A percentile compares a stretch with the other conserved stretches of the same genome.
Evolutionary conservation across 805 yeast genomes (phyloP).

Genomic region (Kurtzmaniella fragi): DNA sequence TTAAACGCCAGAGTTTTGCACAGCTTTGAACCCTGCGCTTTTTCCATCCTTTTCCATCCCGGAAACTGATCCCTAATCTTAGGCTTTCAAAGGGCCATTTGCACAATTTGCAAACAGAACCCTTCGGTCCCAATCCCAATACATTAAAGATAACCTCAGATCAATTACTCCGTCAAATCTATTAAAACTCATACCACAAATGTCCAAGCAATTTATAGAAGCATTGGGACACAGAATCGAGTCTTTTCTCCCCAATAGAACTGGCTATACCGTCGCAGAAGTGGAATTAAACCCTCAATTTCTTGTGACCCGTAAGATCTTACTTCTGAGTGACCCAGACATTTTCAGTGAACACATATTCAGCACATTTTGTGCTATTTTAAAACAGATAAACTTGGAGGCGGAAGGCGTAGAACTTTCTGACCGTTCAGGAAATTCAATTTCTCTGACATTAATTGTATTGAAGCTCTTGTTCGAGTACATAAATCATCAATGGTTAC

Average conservation of each 20-base stretch:
- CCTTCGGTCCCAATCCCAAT: no score
- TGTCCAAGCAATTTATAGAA: constrained; percentile 14
- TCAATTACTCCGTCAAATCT: no score
- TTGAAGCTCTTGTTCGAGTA: constrained; percentile 25
- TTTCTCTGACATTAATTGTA: constrained; percentile 28
- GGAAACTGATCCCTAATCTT: no score
- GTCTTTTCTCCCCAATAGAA: constrained; percentile 31
- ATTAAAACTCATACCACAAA: neutral
- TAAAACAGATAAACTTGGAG: constrained; percentile 22
- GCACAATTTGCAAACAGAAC: no score
- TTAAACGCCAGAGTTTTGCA: no score
- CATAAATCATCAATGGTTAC: constrained; percentile 25
- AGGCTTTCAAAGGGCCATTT: no score
- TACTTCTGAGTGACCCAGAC: constrained; percentile 10
- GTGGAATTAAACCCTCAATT: constrained; percentile 39
- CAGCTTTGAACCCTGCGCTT: no score
- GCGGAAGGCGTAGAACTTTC: constrained; percentile 14
- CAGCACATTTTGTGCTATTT: constrained; percentile 14
- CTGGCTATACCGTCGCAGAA: constrained; percentile 34
- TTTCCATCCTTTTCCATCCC: no score
- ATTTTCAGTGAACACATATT: constrained; percentile 17
- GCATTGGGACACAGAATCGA: constrained; percentile 24
- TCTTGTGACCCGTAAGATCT: constrained; percentile 23
- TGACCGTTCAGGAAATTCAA: constrained; percentile 24
- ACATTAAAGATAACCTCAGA: no score